Evolutionary conservation across 768 basidiomycete species (phyloP).

Genomic region (Collybia sp.): DNA sequence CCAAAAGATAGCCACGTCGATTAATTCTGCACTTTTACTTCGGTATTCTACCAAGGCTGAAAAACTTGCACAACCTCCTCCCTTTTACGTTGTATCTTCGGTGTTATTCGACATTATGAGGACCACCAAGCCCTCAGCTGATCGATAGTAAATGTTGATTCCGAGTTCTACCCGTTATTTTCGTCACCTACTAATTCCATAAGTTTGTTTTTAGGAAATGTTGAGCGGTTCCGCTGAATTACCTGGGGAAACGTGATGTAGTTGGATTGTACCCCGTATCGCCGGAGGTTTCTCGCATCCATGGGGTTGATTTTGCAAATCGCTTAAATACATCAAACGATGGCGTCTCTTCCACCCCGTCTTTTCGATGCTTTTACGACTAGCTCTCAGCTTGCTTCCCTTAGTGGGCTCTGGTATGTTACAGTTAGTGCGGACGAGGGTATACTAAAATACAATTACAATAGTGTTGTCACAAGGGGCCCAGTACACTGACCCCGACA

Average conservation of each 20-base stretch:
- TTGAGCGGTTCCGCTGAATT: not conserved
- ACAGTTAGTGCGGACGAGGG: not conserved
- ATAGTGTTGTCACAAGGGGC: slow-evolving; percentile 41
- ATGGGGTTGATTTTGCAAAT: not conserved
- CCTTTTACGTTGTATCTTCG: not conserved
- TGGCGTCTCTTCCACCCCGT: not conserved
- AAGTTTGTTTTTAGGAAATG: not conserved
- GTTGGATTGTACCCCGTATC: not conserved
- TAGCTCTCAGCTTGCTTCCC: slow-evolving; percentile 20
- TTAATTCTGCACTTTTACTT: too few relatives aligned
- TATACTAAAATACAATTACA: not conserved
- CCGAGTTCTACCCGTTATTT: slow-evolving; percentile 6
- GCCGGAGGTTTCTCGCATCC: slow-evolving; percentile 10
- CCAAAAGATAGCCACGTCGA: not conserved
- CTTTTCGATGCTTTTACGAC: slow-evolving; percentile 10
- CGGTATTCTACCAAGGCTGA: slow-evolving; percentile 1
- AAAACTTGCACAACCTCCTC: not conserved
- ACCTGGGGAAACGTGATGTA: not conserved
- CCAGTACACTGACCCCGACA: slow-evolving; percentile 45
- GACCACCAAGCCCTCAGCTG: not conserved
- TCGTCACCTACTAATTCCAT: not conserved
- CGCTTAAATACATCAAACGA: not conserved
- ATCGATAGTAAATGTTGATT: not conserved
- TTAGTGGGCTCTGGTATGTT: slow-evolving; percentile 24
- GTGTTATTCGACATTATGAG: not conserved